Evolutionary conservation across 805 yeast genomes (phyloP).

Genomic region (Nakazawaea siamensis): DNA sequence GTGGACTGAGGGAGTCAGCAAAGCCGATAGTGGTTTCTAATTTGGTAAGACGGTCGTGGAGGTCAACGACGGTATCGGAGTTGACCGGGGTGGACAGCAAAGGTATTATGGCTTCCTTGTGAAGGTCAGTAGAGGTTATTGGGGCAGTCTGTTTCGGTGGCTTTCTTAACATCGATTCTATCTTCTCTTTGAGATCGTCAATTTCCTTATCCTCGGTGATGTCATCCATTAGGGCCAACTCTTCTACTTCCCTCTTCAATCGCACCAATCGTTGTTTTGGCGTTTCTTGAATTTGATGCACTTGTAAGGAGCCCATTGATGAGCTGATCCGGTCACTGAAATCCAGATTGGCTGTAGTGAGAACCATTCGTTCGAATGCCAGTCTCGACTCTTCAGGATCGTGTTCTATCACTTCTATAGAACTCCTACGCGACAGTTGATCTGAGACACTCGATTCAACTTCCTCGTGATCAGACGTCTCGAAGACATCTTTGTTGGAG

Average conservation of each 20-base stretch:
- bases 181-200: too few relatives aligned
- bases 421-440: constrained; percentile 2
- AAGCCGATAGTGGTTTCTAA: constrained; percentile 13
- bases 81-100: background rate
- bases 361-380: constrained; percentile 9
- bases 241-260: constrained; percentile 11
- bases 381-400: background rate
- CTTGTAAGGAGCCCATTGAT: too few relatives aligned
- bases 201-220: background rate
- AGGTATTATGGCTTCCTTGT: background rate
- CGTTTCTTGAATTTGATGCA: too few relatives aligned
- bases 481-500: constrained; percentile 8
- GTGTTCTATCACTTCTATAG: constrained; percentile 6
- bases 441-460: background rate
- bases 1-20: constrained; percentile 1
- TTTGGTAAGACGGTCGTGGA: constrained; percentile 12
- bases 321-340: constrained; percentile 5
- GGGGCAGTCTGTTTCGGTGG: too few relatives aligned
- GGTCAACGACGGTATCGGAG: background rate
- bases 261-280: constrained; percentile 9
- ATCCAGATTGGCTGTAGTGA: background rate
- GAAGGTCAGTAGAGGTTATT: too few relatives aligned
- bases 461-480: constrained; percentile 10
- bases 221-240: background rate
- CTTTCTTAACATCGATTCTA: too few relatives aligned